phyloP scores from a whole-genome alignment of 1,284 basidiomycete species.

The Cutaneotrichosporon cutaneum region DNA sequence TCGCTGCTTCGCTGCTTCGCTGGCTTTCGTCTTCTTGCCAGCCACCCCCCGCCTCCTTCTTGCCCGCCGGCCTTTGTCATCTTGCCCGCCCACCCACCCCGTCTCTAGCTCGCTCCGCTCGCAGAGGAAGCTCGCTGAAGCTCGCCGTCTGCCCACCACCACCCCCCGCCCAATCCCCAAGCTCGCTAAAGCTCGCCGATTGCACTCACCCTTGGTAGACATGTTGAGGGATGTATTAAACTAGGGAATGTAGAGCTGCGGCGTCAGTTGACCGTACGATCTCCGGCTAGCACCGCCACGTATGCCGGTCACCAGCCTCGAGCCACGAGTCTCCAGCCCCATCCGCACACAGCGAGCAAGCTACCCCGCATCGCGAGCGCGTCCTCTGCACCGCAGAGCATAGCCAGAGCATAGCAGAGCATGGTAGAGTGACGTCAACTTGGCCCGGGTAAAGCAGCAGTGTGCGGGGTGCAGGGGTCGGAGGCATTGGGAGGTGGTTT shows the following conservation, averaged over 20 bases:
- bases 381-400: too few relatives aligned
- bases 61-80: too few relatives aligned
- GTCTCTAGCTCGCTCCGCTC: too few relatives aligned
- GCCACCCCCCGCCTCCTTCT: neutral
- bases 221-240: constrained; percentile 29
- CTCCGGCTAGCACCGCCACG: neutral
- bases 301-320: too few relatives aligned
- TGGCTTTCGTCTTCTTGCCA: neutral
- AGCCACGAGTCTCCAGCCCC: neutral
- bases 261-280: neutral
- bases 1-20: neutral
- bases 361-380: neutral
- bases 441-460: neutral
- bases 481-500: constrained; percentile 10
- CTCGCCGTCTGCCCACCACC: neutral
- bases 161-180: neutral
- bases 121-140: neutral
- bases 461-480: constrained; percentile 4
- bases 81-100: too few relatives aligned
- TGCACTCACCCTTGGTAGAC: constrained; percentile 54
- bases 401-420: too few relatives aligned
- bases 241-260: constrained; percentile 12
- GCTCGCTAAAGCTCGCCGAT: too few relatives aligned
- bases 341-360: neutral
- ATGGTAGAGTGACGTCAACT: neutral